Conservation (phyloP, 257 asterid species). For the Ilex aquifolium region DNA sequence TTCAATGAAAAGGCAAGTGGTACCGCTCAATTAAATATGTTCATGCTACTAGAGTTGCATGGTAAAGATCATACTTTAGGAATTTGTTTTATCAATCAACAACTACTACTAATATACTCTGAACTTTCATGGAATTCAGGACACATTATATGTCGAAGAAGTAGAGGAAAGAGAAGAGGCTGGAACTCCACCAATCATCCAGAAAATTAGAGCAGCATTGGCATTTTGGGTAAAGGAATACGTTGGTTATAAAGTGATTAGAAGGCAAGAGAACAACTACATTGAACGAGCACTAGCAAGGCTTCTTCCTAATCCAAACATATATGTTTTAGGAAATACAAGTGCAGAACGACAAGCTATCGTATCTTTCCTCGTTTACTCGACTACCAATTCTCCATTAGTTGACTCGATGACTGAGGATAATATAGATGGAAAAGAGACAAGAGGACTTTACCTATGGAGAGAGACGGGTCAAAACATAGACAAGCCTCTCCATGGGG, state of each 20-base stretch:
- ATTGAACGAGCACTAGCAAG: slow-evolving; percentile 36
- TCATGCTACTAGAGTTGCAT: no score
- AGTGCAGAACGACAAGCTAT: slow-evolving; percentile 43
- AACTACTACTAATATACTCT: no score
- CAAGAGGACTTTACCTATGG: slow-evolving; percentile 22
- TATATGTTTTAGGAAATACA: slow-evolving; percentile 45
- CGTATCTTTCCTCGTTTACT: slow-evolving; percentile 45
- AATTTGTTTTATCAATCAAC: no score
- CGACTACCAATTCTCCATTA: slow-evolving; percentile 24
- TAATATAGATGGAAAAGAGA: neutral
- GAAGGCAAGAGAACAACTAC: slow-evolving; percentile 27
- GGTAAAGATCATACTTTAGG: no score
- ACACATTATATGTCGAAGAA: slow-evolving; percentile 44
- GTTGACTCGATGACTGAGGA: neutral
- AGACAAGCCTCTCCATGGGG: slow-evolving; percentile 51
- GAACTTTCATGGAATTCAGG: slow-evolving; percentile 24
- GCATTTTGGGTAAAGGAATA: slow-evolving; percentile 63
- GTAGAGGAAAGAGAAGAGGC: slow-evolving; percentile 79
- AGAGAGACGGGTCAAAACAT: slow-evolving; percentile 17
- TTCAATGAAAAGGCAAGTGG: slow-evolving; percentile 37
- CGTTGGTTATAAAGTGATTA: slow-evolving; percentile 38
- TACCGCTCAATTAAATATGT: neutral
- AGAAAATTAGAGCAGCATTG: slow-evolving; percentile 56
- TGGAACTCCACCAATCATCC: slow-evolving; percentile 63
- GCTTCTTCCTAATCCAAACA: slow-evolving; percentile 32